Evolutionary conservation across 352 stramenopile species (phyloP).

Genomic region (Blastocystis sp.): DNA sequence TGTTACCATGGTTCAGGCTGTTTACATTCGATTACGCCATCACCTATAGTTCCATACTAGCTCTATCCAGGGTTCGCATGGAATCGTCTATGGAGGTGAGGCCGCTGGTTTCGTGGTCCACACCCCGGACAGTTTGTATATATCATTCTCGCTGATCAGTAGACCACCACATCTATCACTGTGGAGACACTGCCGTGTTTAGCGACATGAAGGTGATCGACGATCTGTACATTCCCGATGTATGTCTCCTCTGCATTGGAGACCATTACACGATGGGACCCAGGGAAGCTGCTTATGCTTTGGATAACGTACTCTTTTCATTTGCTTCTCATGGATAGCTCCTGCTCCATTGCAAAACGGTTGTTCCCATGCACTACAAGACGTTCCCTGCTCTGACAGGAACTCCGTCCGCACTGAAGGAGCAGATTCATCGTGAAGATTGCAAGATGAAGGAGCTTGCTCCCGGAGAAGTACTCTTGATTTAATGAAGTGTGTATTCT

Average conservation of each 20-base stretch:
- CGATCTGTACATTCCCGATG: conserved; percentile 50
- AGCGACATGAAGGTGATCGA: conserved; percentile 56
- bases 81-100: conserved; percentile 52
- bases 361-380: conserved; percentile 55
- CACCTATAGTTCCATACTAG: conserved; percentile 31
- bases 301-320: not conserved
- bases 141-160: not conserved
- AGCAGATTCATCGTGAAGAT: conserved; percentile 31
- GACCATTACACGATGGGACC: conserved; percentile 54
- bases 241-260: conserved; percentile 40
- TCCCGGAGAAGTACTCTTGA: not conserved
- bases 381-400: conserved; percentile 45
- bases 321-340: not conserved
- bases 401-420: conserved; percentile 2
- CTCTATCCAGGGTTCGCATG: not conserved
- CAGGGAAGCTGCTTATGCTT: conserved; percentile 46
- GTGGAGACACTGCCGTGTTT: conserved; percentile 49
- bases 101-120: conserved; percentile 46
- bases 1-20: conserved; percentile 54
- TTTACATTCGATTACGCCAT: not conserved
- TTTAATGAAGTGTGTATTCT: not conserved
- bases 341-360: not conserved
- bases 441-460: conserved; percentile 22
- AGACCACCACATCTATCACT: conserved; percentile 57
- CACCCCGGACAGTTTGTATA: conserved; percentile 6